Percentiles rank a stretch among this genome's conserved stretches.
phyloP scores from a whole-genome alignment of 352 stramenopile genomes.

The Pythium aquatile region DNA sequence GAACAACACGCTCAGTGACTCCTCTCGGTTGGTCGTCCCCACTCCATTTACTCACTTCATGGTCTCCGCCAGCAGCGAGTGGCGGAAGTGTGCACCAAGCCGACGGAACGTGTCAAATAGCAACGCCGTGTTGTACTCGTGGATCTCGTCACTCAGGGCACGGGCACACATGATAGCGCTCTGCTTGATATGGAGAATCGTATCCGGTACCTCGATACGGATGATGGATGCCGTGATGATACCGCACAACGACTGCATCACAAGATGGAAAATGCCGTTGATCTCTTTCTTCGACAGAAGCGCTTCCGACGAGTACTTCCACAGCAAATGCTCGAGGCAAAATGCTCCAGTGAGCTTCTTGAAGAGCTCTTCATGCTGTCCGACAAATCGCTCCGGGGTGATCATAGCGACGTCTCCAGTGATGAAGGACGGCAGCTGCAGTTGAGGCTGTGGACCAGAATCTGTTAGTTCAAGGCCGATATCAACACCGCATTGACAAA shows the following conservation, averaged over 20 bases:
- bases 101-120: constrained; percentile 69
- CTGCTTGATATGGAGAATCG: constrained; percentile 71
- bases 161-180: constrained; percentile 56
- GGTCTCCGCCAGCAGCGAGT: constrained; percentile 52
- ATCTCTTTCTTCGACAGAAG: constrained; percentile 80
- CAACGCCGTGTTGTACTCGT: constrained; percentile 66
- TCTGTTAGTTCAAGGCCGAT: background rate
- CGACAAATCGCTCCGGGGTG: constrained; percentile 70
- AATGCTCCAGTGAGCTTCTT: constrained; percentile 74
- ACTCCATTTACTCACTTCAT: constrained; percentile 41
- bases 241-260: constrained; percentile 73
- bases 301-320: constrained; percentile 65
- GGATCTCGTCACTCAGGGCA: constrained; percentile 66
- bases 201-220: constrained; percentile 48
- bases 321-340: constrained; percentile 72
- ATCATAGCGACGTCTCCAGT: constrained; percentile 66
- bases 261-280: constrained; percentile 75
- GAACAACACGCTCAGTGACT: no score
- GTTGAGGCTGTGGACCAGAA: constrained; percentile 43
- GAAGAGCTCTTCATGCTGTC: constrained; percentile 77
- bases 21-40: background rate
- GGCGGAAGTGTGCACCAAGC: constrained; percentile 59
- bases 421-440: constrained; percentile 74
- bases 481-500: background rate
- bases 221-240: constrained; percentile 65